A percentile compares a stretch with the other conserved stretches of the same genome.
phyloP scores from a whole-genome alignment of 2,329 filamentous ascomycete species.

The Sclerotinia subarctica region DNA sequence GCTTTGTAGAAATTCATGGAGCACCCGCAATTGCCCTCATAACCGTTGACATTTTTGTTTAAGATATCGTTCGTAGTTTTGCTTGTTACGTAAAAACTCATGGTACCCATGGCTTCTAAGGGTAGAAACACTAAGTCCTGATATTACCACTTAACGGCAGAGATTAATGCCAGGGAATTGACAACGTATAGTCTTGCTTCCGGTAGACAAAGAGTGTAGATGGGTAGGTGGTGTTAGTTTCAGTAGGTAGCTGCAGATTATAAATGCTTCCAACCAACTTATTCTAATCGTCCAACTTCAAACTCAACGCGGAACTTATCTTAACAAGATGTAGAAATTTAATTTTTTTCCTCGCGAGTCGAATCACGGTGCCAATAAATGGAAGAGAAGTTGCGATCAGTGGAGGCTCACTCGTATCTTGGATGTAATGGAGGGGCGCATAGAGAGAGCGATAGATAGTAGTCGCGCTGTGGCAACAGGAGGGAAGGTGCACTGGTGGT shows the following conservation, averaged over 20 bases:
- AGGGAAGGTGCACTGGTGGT: no score
- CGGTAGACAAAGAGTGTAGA: slow-evolving; percentile 44
- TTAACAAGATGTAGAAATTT: slow-evolving; percentile 19
- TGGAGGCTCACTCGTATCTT: slow-evolving; percentile 19
- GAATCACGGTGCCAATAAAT: slow-evolving; percentile 17
- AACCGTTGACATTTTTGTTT: slow-evolving; percentile 38
- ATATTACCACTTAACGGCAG: slow-evolving; percentile 41
- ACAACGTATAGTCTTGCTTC: slow-evolving; percentile 45
- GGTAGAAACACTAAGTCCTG: slow-evolving; percentile 42
- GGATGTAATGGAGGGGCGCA: slow-evolving; percentile 8
- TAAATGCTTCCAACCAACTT: neutral
- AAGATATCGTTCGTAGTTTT: slow-evolving; percentile 37
- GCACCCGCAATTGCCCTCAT: slow-evolving; percentile 36
- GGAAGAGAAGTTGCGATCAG: slow-evolving; percentile 11
- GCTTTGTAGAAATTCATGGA: slow-evolving; percentile 39
- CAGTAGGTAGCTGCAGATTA: slow-evolving; percentile 15
- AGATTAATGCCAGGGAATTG: slow-evolving; percentile 40
- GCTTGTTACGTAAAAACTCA: slow-evolving; percentile 26
- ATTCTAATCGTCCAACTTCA: neutral
- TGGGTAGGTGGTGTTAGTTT: slow-evolving; percentile 32
- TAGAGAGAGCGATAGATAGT: slow-evolving; percentile 17
- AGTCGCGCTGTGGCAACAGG: neutral
- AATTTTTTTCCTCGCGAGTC: slow-evolving; percentile 14
- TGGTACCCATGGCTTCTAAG: slow-evolving; percentile 34
- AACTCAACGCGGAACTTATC: slow-evolving; percentile 4